Conservation (phyloP, 495 filamentous ascomycete genomes). For the Hypoxylon rickii region DNA sequence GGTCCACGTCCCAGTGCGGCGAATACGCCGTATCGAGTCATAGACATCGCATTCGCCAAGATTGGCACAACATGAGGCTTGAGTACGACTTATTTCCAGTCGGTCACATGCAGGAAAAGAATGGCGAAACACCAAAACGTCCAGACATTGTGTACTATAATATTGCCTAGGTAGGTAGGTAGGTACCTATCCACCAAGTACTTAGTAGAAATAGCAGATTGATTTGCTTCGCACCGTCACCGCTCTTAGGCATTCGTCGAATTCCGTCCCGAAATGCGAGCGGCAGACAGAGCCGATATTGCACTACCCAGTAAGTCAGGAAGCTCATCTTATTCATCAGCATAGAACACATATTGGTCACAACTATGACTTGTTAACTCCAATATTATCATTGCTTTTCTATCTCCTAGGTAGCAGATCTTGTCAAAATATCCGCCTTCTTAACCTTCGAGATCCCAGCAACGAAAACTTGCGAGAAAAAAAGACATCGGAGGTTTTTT, state of each 20-base stretch:
- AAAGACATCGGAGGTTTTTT: conserved; percentile 19
- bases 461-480: conserved; percentile 18
- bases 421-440: conserved; percentile 16
- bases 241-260: too few relatives aligned
- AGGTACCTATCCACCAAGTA: background rate
- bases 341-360: background rate
- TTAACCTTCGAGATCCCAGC: conserved; percentile 15
- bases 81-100: too few relatives aligned
- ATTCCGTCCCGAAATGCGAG: too few relatives aligned
- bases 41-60: too few relatives aligned
- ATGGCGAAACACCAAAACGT: too few relatives aligned
- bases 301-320: background rate
- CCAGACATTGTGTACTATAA: too few relatives aligned
- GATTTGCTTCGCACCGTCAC: too few relatives aligned
- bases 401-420: conserved; percentile 20
- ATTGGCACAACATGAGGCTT: too few relatives aligned
- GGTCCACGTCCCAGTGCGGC: background rate
- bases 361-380: background rate
- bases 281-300: background rate
- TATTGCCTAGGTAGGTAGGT: background rate
- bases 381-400: conserved; percentile 26
- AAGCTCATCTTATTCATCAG: background rate
- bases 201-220: background rate
- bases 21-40: conserved; percentile 13
- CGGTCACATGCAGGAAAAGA: too few relatives aligned